Conservation (phyloP, 2,329 filamentous ascomycete genomes). For the Botrytis pseudocinerea region DNA sequence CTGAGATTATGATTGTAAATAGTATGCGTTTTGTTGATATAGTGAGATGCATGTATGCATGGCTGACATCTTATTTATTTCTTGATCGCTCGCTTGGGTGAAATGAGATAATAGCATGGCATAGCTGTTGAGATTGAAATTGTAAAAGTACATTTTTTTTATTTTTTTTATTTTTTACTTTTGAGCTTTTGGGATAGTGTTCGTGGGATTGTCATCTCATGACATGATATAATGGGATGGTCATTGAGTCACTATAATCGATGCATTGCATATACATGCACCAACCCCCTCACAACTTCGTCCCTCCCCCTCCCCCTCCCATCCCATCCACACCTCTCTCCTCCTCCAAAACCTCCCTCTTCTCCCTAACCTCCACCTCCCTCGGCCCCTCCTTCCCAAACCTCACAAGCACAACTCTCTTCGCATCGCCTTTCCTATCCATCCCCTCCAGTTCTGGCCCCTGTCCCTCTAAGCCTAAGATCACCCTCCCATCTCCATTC, state of each 20-base stretch:
- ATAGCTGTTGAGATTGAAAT: neutral
- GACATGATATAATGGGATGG: neutral
- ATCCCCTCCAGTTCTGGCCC: slow-evolving; percentile 54
- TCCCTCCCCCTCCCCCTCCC: slow-evolving; percentile 46
- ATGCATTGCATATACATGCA: too few species aligned
- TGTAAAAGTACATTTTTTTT: too few species aligned
- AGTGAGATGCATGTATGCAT: neutral
- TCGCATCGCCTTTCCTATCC: slow-evolving; percentile 55
- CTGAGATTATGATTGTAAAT: neutral
- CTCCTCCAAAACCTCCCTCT: slow-evolving; percentile 52
- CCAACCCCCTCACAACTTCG: slow-evolving; percentile 48
- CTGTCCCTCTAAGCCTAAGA: slow-evolving; percentile 59
- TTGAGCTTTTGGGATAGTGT: neutral
- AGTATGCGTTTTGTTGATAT: neutral
- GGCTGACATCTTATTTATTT: too few species aligned
- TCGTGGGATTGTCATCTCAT: neutral
- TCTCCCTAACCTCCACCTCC: slow-evolving; percentile 53
- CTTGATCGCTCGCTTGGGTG: too few species aligned
- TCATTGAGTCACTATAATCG: neutral
- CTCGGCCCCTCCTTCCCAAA: slow-evolving; percentile 54
- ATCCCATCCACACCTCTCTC: slow-evolving; percentile 41
- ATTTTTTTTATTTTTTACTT: neutral
- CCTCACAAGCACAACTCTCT: slow-evolving; percentile 58
- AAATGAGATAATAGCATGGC: neutral
- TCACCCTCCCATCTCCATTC: slow-evolving; percentile 51